These are phyloP conservation scores for Verticillium zaregamsianum DNA, from an alignment of 2,329 filamentous ascomycete genomes.

Conservation along the genomic window DNA sequence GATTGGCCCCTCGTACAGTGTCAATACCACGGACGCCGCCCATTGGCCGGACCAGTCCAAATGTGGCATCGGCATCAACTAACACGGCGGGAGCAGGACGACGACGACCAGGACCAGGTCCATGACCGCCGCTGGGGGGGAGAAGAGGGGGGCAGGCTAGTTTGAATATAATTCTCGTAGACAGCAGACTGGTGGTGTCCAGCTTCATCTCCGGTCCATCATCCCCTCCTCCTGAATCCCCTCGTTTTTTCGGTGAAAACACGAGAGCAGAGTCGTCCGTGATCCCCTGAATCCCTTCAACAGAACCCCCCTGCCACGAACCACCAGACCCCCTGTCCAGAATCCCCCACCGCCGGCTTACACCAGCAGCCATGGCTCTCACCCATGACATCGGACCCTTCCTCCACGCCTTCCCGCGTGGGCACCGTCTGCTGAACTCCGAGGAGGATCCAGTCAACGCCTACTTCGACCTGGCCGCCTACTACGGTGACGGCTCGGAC, in stretches of 20 bases:
- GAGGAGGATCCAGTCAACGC: constrained; percentile 2
- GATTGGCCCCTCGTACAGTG: background rate
- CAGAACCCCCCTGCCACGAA: background rate
- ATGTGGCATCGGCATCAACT: background rate
- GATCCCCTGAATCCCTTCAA: background rate
- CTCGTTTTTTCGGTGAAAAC: background rate
- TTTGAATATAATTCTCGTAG: background rate
- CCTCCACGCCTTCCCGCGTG: background rate
- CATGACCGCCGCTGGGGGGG: background rate
- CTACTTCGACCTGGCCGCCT: constrained; percentile 5
- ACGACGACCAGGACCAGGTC: background rate
- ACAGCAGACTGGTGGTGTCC: background rate
- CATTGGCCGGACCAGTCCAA: background rate
- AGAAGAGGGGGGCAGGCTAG: background rate
- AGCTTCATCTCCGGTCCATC: background rate
- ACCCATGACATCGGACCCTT: background rate
- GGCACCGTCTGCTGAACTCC: background rate
- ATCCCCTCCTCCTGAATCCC: background rate
- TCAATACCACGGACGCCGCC: background rate
- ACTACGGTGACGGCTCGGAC: constrained; percentile 3
- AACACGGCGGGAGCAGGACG: background rate
- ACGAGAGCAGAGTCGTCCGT: background rate
- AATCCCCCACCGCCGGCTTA: background rate
- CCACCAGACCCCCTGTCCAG: background rate
- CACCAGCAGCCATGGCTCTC: background rate